Evolutionary conservation across 1,284 basidiomycete species (phyloP).

Genomic region (Mycosarcoma maydis): DNA sequence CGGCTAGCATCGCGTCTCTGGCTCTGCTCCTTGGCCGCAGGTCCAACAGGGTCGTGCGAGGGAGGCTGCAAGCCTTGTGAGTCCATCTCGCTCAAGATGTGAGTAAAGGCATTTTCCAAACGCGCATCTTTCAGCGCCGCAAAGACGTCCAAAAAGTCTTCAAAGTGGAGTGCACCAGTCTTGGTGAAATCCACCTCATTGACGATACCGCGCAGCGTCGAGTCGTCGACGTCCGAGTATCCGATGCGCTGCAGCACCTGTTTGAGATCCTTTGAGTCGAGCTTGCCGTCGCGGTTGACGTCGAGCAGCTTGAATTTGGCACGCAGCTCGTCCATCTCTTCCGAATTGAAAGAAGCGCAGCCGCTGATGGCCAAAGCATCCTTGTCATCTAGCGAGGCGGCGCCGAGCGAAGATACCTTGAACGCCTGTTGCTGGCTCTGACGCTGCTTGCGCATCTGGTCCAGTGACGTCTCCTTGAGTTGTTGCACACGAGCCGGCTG

Average conservation of each 20-base stretch:
- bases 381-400: slow-evolving; percentile 38
- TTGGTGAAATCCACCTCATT: slow-evolving; percentile 60
- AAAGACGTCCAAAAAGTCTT: slow-evolving; percentile 60
- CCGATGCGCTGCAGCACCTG: slow-evolving; percentile 56
- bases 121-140: slow-evolving; percentile 58
- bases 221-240: slow-evolving; percentile 54
- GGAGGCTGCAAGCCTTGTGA: slow-evolving; percentile 40
- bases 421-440: slow-evolving; percentile 40
- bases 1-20: slow-evolving; percentile 53
- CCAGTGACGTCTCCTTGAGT: slow-evolving; percentile 50
- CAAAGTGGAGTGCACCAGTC: slow-evolving; percentile 58
- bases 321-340: slow-evolving; percentile 59
- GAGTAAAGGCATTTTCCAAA: slow-evolving; percentile 57
- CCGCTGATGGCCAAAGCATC: slow-evolving; percentile 48
- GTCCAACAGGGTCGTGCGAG: slow-evolving; percentile 50
- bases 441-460: slow-evolving; percentile 50
- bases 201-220: slow-evolving; percentile 54
- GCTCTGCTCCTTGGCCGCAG: slow-evolving; percentile 51
- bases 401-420: slow-evolving; percentile 30
- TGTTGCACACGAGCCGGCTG: slow-evolving; percentile 52
- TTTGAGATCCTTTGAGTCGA: slow-evolving; percentile 58
- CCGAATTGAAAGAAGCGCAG: slow-evolving; percentile 56
- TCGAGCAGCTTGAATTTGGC: slow-evolving; percentile 58
- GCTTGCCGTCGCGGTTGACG: slow-evolving; percentile 56
- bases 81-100: slow-evolving; percentile 57